A percentile compares a stretch with the other conserved stretches of the same genome.
These are phyloP conservation scores for Macroventuria anomochaeta DNA, from an alignment of 2,329 filamentous ascomycete genomes.

Conservation along the genomic window DNA sequence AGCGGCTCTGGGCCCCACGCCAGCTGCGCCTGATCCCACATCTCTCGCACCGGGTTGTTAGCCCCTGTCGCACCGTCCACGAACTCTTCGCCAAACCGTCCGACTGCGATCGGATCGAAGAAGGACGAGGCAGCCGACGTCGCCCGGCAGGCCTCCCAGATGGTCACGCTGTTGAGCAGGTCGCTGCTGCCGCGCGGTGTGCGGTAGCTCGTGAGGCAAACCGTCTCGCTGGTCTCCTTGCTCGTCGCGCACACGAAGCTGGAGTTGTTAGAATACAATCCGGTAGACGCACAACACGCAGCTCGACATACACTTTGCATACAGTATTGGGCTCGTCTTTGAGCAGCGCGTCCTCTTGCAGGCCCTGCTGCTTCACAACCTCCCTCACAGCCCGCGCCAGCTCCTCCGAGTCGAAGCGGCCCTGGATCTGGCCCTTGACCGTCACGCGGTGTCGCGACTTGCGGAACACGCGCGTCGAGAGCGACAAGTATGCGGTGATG, in stretches of 20 bases:
- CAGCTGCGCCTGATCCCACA: slow-evolving; percentile 47
- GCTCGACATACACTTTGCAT: slow-evolving; percentile 16
- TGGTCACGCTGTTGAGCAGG: slow-evolving; percentile 28
- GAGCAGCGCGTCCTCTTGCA: slow-evolving; percentile 20
- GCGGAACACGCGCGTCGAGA: slow-evolving; percentile 20
- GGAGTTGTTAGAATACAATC: neutral
- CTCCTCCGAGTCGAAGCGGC: slow-evolving; percentile 28
- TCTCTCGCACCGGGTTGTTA: slow-evolving; percentile 15
- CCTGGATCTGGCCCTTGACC: slow-evolving; percentile 22
- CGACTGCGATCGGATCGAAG: slow-evolving; percentile 24
- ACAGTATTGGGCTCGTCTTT: slow-evolving; percentile 8
- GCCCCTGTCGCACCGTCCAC: slow-evolving; percentile 5
- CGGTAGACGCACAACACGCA: neutral
- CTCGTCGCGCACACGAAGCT: slow-evolving; percentile 37
- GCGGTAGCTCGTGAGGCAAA: slow-evolving; percentile 45
- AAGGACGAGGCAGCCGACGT: slow-evolving; percentile 22
- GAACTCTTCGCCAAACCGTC: slow-evolving; percentile 23
- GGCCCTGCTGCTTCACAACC: slow-evolving; percentile 19
- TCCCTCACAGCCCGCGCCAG: slow-evolving; percentile 22
- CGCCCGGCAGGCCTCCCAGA: slow-evolving; percentile 23
- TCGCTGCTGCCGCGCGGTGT: slow-evolving; percentile 29
- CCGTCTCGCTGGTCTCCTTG: slow-evolving; percentile 40
- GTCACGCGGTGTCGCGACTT: slow-evolving; percentile 20
- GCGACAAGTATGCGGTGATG: slow-evolving; percentile 16
- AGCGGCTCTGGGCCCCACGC: slow-evolving; percentile 20